phyloP scores from a whole-genome alignment of 306 rosid genomes.

The Astragalus glycyphyllos region DNA sequence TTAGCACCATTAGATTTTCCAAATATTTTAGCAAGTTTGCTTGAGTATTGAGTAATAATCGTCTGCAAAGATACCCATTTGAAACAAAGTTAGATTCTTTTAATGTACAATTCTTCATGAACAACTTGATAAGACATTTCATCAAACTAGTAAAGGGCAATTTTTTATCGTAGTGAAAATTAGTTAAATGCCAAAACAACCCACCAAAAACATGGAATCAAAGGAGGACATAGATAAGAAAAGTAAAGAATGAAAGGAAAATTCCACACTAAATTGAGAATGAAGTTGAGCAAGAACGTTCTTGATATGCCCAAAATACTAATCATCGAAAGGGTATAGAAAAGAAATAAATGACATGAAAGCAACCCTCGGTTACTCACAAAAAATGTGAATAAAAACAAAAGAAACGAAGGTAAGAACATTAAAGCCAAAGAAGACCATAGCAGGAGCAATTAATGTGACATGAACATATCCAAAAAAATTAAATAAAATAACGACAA shows the following conservation, averaged over 20 bases:
- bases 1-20: conserved; percentile 62
- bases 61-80: conserved; percentile 55
- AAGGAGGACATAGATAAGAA: conserved; percentile 39
- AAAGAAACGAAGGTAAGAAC: conserved; percentile 44
- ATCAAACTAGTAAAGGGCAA: conserved; percentile 14
- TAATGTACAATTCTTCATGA: neutral
- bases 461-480: conserved; percentile 20
- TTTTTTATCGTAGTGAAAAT: neutral
- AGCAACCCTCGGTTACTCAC: conserved; percentile 49
- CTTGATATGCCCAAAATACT: conserved; percentile 28
- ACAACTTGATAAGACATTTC: conserved; percentile 8
- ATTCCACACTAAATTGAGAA: conserved; percentile 52
- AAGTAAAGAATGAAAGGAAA: conserved; percentile 46
- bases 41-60: conserved; percentile 63
- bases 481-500: conserved; percentile 6
- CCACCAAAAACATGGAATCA: conserved; percentile 52
- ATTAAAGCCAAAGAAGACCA: conserved; percentile 52
- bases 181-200: conserved; percentile 30
- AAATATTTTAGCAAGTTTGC: conserved; percentile 70
- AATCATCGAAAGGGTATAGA: conserved; percentile 45
- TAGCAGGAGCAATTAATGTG: conserved; percentile 61
- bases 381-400: conserved; percentile 56
- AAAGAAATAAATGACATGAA: conserved; percentile 50
- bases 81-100: conserved; percentile 27
- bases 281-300: conserved; percentile 39